phyloP scores from a whole-genome alignment of 1,139 yeast genomes.

The Diutina ranongensis region DNA sequence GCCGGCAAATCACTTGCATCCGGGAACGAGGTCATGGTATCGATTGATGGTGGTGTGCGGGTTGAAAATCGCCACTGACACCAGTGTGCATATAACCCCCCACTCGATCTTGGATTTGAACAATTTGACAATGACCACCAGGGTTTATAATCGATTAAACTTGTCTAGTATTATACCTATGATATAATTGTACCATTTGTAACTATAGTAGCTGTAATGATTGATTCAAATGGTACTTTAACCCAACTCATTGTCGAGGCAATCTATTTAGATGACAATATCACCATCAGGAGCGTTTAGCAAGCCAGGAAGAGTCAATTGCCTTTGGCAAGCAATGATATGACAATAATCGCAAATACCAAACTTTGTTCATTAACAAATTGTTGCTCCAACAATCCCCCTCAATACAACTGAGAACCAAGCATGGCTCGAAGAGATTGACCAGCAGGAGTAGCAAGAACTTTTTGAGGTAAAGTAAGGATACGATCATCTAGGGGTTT shows the following conservation, averaged over 20 bases:
- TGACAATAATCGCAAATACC: not conserved
- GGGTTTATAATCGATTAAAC: too few relatives aligned
- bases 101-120: not conserved
- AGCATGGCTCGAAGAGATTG: slow-evolving; percentile 26
- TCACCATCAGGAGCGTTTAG: too few relatives aligned
- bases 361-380: not conserved
- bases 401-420: slow-evolving; percentile 3
- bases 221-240: too few relatives aligned
- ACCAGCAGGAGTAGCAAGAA: slow-evolving; percentile 52
- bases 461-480: slow-evolving; percentile 41
- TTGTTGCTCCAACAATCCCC: not conserved
- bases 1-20: slow-evolving; percentile 45
- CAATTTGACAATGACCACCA: too few relatives aligned
- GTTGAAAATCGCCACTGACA: not conserved
- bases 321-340: too few relatives aligned
- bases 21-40: slow-evolving; percentile 10
- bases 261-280: too few relatives aligned
- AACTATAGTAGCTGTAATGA: too few relatives aligned
- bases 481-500: slow-evolving; percentile 37
- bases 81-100: not conserved
- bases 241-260: too few relatives aligned
- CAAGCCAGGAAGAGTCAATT: too few relatives aligned
- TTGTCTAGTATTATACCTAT: too few relatives aligned
- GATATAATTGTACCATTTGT: too few relatives aligned
- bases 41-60: not conserved